Evolutionary conservation across 352 stramenopile species (phyloP).

Genomic region (Phytophthora europaea): DNA sequence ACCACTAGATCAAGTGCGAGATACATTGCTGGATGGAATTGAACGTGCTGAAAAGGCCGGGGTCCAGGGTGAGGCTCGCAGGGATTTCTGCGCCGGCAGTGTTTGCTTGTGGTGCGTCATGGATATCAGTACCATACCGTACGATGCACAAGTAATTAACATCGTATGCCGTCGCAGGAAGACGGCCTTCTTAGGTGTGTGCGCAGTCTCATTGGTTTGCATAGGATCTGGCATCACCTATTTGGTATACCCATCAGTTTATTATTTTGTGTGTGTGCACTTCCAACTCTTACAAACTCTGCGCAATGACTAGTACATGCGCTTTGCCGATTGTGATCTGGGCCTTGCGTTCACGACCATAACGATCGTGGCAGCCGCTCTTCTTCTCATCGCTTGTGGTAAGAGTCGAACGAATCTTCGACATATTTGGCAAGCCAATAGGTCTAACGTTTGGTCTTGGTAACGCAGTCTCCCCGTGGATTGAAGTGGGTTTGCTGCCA

Average conservation of each 20-base stretch:
- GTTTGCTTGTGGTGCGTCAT: conserved; percentile 32
- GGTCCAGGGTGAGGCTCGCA: conserved; percentile 10
- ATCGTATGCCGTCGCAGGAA: conserved; percentile 25
- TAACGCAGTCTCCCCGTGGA: conserved; percentile 65
- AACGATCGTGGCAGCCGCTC: conserved; percentile 79
- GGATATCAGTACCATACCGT: not conserved
- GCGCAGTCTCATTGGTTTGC: conserved; percentile 71
- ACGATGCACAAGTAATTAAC: not conserved
- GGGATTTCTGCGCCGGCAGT: conserved; percentile 8
- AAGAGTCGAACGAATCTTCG: not conserved
- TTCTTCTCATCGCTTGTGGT: conserved; percentile 82
- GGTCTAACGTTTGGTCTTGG: conserved; percentile 3
- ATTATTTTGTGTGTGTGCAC: not conserved
- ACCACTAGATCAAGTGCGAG: conserved; percentile 65
- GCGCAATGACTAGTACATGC: conserved; percentile 76
- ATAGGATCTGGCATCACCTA: conserved; percentile 49
- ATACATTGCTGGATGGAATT: conserved; percentile 63
- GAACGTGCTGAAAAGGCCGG: conserved; percentile 44
- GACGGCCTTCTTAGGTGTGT: conserved; percentile 43
- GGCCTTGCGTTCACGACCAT: conserved; percentile 89
- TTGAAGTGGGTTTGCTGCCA: conserved; percentile 81
- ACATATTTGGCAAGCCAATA: not conserved
- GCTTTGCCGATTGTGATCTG: conserved; percentile 85
- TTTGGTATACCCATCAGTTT: conserved; percentile 43
- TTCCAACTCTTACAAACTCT: conserved; percentile 9